A percentile compares a stretch with the other conserved stretches of the same genome.
Evolutionary conservation across 352 stramenopile genomes (phyloP).

Genomic region (Pythium coloratum): DNA sequence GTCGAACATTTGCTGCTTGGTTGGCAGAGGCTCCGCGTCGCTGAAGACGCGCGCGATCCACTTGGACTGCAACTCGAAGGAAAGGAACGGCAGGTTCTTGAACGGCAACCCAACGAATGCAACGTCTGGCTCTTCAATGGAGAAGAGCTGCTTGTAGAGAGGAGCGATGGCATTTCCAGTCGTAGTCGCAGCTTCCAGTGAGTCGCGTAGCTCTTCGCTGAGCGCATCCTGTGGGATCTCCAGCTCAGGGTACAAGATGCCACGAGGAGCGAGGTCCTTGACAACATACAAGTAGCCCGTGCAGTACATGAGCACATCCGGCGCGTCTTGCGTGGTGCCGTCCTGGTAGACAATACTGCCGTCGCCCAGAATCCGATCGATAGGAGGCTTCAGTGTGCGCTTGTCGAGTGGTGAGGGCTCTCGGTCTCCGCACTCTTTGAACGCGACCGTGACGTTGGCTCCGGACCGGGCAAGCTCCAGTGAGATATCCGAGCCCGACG

Average conservation of each 20-base stretch:
- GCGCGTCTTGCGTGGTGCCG: slow-evolving; percentile 39
- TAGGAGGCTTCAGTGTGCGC: slow-evolving; percentile 57
- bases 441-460: slow-evolving; percentile 62
- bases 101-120: slow-evolving; percentile 75
- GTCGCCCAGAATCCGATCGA: slow-evolving; percentile 50
- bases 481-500: slow-evolving; percentile 79
- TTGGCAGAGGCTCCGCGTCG: slow-evolving; percentile 38
- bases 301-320: slow-evolving; percentile 80
- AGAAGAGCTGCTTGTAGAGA: slow-evolving; percentile 78
- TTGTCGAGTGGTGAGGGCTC: slow-evolving; percentile 9
- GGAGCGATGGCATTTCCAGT: slow-evolving; percentile 48
- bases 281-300: slow-evolving; percentile 75
- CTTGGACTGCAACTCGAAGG: slow-evolving; percentile 76
- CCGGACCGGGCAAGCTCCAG: slow-evolving; percentile 52
- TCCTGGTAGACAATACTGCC: slow-evolving; percentile 61
- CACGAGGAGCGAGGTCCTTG: slow-evolving; percentile 44
- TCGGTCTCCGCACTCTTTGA: slow-evolving; percentile 9
- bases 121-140: slow-evolving; percentile 70
- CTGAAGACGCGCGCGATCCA: slow-evolving; percentile 66
- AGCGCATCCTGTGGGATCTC: slow-evolving; percentile 21
- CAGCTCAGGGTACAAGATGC: slow-evolving; percentile 44
- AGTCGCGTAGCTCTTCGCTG: slow-evolving; percentile 24
- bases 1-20: slow-evolving; percentile 71
- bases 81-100: slow-evolving; percentile 78
- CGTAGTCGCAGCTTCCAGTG: slow-evolving; percentile 36